These are phyloP conservation scores for Fonsecaea pugnacius DNA, from an alignment of 2,329 filamentous ascomycete species.

Conservation along the genomic window DNA sequence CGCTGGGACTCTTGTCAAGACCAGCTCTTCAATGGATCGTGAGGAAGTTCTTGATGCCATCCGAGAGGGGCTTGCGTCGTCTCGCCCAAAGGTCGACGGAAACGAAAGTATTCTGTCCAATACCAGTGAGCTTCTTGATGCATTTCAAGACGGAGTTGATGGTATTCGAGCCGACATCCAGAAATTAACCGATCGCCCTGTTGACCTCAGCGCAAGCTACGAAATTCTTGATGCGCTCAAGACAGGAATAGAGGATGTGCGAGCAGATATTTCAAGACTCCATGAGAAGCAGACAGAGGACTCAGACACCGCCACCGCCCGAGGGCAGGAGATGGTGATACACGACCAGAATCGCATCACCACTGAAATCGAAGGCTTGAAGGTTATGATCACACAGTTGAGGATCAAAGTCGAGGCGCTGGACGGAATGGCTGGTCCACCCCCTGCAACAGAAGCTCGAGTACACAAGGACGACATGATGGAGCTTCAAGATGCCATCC, in stretches of 20 bases:
- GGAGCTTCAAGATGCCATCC: conserved; percentile 51
- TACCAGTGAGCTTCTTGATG: conserved; percentile 64
- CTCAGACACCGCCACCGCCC: conserved; percentile 57
- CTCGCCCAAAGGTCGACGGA: conserved; percentile 60
- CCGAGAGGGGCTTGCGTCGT: conserved; percentile 58
- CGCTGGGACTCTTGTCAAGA: conserved; percentile 55
- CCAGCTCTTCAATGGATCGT: conserved; percentile 54
- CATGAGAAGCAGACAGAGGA: conserved; percentile 59
- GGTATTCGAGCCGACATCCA: conserved; percentile 74
- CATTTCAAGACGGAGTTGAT: conserved; percentile 72
- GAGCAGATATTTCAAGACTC: conserved; percentile 76
- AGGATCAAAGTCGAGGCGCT: conserved; percentile 82
- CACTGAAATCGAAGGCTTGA: conserved; percentile 82
- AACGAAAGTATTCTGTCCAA: conserved; percentile 60
- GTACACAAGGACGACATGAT: conserved; percentile 55
- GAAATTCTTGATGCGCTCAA: conserved; percentile 89
- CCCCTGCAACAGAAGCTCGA: conserved; percentile 46
- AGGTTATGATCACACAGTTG: conserved; percentile 79
- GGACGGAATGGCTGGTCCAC: conserved; percentile 59
- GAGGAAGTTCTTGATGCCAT: conserved; percentile 67
- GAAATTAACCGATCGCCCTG: conserved; percentile 75
- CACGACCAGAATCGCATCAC: conserved; percentile 60
- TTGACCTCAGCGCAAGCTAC: conserved; percentile 81
- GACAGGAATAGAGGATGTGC: conserved; percentile 75
- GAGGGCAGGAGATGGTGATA: conserved; percentile 62